A percentile compares a stretch with the other conserved stretches of the same genome.
Conservation (phyloP, 1,284 basidiomycete species). For the Pseudozyma thailandica region DNA sequence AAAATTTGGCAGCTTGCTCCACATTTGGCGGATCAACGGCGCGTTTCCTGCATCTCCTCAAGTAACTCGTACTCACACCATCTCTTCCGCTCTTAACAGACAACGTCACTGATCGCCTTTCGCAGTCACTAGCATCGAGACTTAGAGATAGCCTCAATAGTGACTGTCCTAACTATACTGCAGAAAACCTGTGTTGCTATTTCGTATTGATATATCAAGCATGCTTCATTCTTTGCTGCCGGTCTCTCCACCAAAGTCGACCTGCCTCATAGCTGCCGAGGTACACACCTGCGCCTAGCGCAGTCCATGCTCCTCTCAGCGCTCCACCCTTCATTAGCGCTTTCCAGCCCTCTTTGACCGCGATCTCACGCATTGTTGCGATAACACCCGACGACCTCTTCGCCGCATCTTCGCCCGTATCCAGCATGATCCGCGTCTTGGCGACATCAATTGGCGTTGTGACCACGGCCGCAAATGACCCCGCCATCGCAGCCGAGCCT, state of each 20-base stretch:
- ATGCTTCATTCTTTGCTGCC: conserved; percentile 26
- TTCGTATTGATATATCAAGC: no score
- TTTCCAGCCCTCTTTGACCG: conserved; percentile 43
- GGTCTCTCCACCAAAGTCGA: conserved; percentile 59
- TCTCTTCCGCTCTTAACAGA: background rate
- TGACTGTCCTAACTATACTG: no score
- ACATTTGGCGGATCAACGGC: no score
- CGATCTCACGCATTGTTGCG: conserved; percentile 40
- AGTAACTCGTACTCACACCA: no score
- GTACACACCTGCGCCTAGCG: conserved; percentile 62
- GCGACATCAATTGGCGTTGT: conserved; percentile 60
- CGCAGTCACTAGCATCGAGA: no score
- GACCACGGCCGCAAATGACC: conserved; percentile 46
- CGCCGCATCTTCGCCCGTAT: conserved; percentile 13
- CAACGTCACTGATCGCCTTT: no score
- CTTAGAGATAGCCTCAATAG: no score
- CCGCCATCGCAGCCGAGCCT: conserved; percentile 47
- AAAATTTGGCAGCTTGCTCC: background rate
- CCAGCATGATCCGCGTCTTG: conserved; percentile 60
- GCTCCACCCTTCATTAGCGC: conserved; percentile 55
- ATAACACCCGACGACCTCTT: conserved; percentile 35
- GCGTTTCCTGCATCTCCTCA: no score
- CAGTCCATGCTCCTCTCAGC: conserved; percentile 57
- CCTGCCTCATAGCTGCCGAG: conserved; percentile 60
- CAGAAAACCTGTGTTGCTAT: no score